Evolutionary conservation across 768 basidiomycete genomes (phyloP), one percentile per base, ranked within the genome.

Genomic region (Amanita rubescens): DNA sequence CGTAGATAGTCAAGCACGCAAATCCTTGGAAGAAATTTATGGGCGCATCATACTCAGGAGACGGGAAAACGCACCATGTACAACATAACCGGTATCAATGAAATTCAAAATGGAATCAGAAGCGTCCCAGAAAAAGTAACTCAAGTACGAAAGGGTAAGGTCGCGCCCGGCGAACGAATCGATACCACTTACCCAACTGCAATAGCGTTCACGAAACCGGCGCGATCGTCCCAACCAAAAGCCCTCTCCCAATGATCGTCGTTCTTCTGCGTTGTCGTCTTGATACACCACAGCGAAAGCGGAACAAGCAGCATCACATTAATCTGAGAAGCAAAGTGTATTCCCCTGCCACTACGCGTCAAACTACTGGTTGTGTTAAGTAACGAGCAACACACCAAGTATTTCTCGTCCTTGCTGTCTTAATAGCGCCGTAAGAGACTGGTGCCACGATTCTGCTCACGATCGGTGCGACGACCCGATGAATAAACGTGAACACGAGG

Each of bases 71-170:
- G 34, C 60, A 71, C 90, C 92, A 61, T 95, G 92, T 14, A 85
- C 58, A 1, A 92, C 80, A 58, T 92, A 92, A 7, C 87, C 90
- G 3, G 82, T 47, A 53, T 87, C 84, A 46, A 77, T 74, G 59
- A 78, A 87, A 65, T 90, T 82, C 49, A 85, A 50, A 20, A 84
- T 67, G 6, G 82, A 79, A 65, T 91, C 88, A 24, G 89, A 54
- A 0, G 77, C 75, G 62, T 95, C 92, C 92, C 92, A 95, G 17
- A 93, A 58, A 65, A 95, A 94, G 62, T 85, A 86, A 5, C 84
- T 87, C n/a, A 54, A 0, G 48, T 32, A 24, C 7, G 49, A 17
- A 39, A 32, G 20, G 22, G 51, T 44, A 46, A 15, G 30, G 17
- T 44, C 49, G 20, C 53, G 51, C 38, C 27, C 46, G 58, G 53